Conservation (phyloP, 2,329 filamentous ascomycete genomes). For the Exophiala sp. region DNA sequence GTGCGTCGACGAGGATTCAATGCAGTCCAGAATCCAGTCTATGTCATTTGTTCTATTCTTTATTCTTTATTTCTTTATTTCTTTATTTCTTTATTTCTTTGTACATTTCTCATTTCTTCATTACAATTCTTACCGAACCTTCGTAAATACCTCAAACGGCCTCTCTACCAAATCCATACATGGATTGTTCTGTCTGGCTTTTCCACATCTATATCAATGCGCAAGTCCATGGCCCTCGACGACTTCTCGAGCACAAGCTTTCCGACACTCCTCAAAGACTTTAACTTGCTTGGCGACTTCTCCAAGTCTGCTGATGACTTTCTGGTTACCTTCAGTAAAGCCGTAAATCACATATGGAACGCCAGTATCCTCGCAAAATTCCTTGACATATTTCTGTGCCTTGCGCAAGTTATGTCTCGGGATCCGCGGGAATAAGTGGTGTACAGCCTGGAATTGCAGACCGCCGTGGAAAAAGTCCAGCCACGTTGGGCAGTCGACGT, state of each 20-base stretch:
- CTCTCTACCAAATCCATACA: background rate
- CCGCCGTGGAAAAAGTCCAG: constrained; percentile 87
- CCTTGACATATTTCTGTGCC: constrained; percentile 70
- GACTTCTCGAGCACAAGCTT: constrained; percentile 31
- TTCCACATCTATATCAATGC: background rate
- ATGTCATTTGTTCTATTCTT: background rate
- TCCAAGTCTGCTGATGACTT: constrained; percentile 71
- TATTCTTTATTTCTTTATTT: background rate
- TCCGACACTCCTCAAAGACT: constrained; percentile 72
- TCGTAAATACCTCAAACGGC: background rate
- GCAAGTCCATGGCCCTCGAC: constrained; percentile 15
- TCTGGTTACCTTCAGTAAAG: constrained; percentile 77
- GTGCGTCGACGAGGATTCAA: no score
- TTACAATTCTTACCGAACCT: background rate
- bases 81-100: background rate
- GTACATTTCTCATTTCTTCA: constrained; percentile 3
- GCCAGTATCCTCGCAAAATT: constrained; percentile 76
- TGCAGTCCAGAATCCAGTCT: no score
- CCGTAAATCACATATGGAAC: constrained; percentile 84
- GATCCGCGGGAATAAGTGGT: constrained; percentile 79
- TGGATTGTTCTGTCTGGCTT: background rate
- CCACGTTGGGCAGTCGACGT: constrained; percentile 83
- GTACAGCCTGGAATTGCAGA: constrained; percentile 83
- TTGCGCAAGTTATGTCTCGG: constrained; percentile 78
- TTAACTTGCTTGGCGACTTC: constrained; percentile 77